Base-by-base conservation (phyloP, 2,329 filamentous ascomycete species). In the Penicillium frequentans region DNA sequence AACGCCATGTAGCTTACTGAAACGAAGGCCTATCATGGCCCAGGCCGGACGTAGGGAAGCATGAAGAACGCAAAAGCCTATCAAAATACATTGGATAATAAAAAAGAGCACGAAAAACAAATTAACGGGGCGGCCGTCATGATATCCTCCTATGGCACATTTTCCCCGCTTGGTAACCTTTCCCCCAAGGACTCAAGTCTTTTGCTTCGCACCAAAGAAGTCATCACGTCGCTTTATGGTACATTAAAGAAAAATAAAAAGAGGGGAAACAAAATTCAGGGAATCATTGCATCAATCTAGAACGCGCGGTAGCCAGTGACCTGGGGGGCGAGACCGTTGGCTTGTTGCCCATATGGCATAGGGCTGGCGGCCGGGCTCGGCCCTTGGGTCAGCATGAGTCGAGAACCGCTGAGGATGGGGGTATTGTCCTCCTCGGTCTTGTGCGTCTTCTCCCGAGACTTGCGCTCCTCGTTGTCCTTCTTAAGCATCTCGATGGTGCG, bases 401-500 rank as follows among this genome's bases (percentile, higher is more conserved):
- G 87, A 63, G 87, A 89, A 61, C 86, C 89, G 53, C 93, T 93
- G 26, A 99, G 85, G 68, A 99, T 98, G 5, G 95, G 95, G 1
- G 91, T 93, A 75, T 90, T 93, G 70, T 96, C 92, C 70, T 98
- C 93, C 55, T 93, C 90, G 81, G 91, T 93, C 80, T 93, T 86
- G 64, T 95, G 90, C 63, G 86, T 87, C 35, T 82, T 82, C 78
- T 88, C 85, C 60, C 79, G 80, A 19, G 80, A 77, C 75, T 96
- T 97, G 70, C 93, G 89, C 72, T 93, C 90, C 77, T 99, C 96
- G 72, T 98, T 99, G 78, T 99, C 96, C 61, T 91, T 90, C 83
- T 96, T 96, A 60, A 99, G 84, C 58, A 82, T 75, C 57, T 92
- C 86, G 65, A 99, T 89, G 55, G 96, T 89, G 65, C 89, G 87